Base-by-base conservation (phyloP, 2,329 filamentous ascomycete genomes). In the Daldinia sp. region DNA sequence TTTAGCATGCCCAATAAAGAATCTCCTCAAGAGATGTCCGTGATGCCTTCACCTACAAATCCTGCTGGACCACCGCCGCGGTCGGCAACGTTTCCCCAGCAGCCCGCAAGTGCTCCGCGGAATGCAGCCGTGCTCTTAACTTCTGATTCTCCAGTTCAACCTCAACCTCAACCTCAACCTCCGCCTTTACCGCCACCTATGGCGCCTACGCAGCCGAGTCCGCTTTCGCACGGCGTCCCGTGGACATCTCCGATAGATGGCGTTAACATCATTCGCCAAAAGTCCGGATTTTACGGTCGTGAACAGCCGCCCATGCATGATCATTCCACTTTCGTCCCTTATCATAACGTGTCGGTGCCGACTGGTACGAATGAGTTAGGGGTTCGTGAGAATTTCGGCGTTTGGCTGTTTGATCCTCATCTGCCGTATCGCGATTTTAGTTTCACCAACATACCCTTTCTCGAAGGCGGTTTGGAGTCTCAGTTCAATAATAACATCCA, bases 351-450 rank as follows among this genome's bases (percentile, higher is more conserved):
- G 28, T 78, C 78, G 10, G 80, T 79, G 46, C 67, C 77, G 20
- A 54, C 77, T 1, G 81, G 82, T 37, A 59, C 70, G 10, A 78
- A 79, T 23, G 77, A 78, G 1, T 55, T 82, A 41, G 76, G 80
- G 30, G 81, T 67, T 35, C 69, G 66, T 44, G 69, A 82, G 28
- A 85, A 84, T 74, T 87, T 87, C 74, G 82, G 82, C 20, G 77
- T 80, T 15, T 87, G 85, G 85, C 77, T 87, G 3, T 87, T 87
- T 67, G 82, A 86, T 46, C 78, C 82, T 2, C 81, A 82, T 55
- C 79, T 80, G 0, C 78, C 72, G 28, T 82, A 81, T 51, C 77
- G 76, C 39, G 83, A 85, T 4, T 81, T 84, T 63, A 80, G 77
- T 63, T 78, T 85, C 15, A 75, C 81, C 3, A 81, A 80, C 18